Evolutionary conservation across 129 eudicot species (phyloP).

Genomic region (Helianthus tuberosus): DNA sequence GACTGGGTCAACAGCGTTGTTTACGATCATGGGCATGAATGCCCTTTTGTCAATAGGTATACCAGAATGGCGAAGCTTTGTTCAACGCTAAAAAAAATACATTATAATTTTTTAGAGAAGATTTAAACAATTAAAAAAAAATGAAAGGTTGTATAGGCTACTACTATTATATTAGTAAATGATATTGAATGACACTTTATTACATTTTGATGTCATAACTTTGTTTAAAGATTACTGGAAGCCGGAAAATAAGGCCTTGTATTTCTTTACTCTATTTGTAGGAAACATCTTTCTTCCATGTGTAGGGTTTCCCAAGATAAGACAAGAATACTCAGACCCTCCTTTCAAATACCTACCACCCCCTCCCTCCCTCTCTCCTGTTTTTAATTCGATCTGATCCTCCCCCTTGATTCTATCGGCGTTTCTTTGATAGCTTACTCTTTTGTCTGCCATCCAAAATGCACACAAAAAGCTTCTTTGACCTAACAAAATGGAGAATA

Average conservation of each 20-base stretch:
- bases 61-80: no score
- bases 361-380: background rate
- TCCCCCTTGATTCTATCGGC: conserved; percentile 28
- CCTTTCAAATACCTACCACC: conserved; percentile 27
- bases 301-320: conserved; percentile 41
- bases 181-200: background rate
- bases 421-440: background rate
- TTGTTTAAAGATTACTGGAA: background rate
- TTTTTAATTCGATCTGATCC: background rate
- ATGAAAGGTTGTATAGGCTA: no score
- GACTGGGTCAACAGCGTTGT: no score
- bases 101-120: no score
- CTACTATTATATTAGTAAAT: no score
- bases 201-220: background rate
- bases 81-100: no score
- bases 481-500: conserved; percentile 24
- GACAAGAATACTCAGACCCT: conserved; percentile 32
- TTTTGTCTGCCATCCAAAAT: conserved; percentile 17
- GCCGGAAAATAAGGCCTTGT: background rate
- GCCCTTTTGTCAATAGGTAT: no score
- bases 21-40: no score
- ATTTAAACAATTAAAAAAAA: no score
- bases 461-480: conserved; percentile 26
- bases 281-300: conserved; percentile 33
- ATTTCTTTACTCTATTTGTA: conserved; percentile 20